Evolutionary conservation across 2,329 filamentous ascomycete species (phyloP).

Genomic region (Ascocoryne sarcoides): DNA sequence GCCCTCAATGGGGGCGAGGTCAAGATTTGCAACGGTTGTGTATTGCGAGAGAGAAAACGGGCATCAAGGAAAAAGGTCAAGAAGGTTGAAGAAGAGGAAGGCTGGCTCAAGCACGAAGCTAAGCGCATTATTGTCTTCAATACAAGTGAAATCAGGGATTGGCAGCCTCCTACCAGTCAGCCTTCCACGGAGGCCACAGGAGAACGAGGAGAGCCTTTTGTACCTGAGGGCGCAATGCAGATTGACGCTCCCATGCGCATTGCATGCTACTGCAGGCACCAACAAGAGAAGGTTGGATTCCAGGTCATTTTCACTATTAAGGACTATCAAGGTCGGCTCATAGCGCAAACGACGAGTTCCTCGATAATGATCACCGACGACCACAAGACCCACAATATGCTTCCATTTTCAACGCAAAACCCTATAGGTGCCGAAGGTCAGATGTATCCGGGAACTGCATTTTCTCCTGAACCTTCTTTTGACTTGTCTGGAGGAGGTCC

Average conservation of each 20-base stretch:
- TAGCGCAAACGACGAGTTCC: conserved; percentile 77
- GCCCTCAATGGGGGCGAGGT: conserved; percentile 89
- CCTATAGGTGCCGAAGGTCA: conserved; percentile 27
- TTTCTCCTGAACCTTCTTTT: conserved; percentile 25
- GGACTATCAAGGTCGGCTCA: conserved; percentile 63
- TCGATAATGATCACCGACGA: conserved; percentile 98
- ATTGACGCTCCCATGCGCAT: conserved; percentile 90
- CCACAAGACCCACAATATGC: conserved; percentile 70
- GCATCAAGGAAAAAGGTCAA: conserved; percentile 89
- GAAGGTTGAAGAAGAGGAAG: conserved; percentile 83
- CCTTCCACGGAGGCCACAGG: conserved; percentile 37
- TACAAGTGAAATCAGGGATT: conserved; percentile 77
- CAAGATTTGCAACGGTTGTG: conserved; percentile 84
- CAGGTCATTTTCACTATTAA: conserved; percentile 91
- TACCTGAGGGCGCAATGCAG: conserved; percentile 56
- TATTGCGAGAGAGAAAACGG: conserved; percentile 81
- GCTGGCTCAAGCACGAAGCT: conserved; percentile 73
- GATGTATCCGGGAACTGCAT: conserved; percentile 35
- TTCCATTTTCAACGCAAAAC: conserved; percentile 27
- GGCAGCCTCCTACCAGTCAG: conserved; percentile 54
- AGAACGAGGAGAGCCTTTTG: conserved; percentile 37
- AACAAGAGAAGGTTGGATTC: conserved; percentile 88
- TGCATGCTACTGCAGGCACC: conserved; percentile 92
- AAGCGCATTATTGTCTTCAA: conserved; percentile 87
- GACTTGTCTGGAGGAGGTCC: conserved; percentile 17